A percentile compares a stretch with the other conserved stretches of the same genome.
phyloP scores from a whole-genome alignment of 164 flowering plant species.

The Hamamelis virginiana region DNA sequence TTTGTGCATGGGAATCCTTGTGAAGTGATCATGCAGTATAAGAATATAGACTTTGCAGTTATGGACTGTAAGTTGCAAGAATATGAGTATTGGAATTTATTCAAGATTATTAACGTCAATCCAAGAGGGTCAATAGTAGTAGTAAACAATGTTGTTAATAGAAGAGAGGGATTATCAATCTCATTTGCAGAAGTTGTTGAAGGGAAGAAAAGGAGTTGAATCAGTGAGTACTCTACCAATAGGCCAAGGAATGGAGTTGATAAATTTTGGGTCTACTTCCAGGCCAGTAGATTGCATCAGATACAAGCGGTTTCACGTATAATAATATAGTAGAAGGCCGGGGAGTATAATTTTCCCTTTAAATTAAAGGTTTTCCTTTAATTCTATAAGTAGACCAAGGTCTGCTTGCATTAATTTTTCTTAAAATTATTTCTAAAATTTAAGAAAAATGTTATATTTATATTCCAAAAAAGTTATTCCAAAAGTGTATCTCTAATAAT shows the following conservation, averaged over 20 bases:
- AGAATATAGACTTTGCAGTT: conserved; percentile 12
- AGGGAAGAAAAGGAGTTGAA: background rate
- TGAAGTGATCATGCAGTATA: conserved; percentile 2
- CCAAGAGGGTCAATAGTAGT: conserved; percentile 7
- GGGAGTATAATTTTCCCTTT: too few species aligned
- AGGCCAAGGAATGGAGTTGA: background rate
- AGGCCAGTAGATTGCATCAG: too few species aligned
- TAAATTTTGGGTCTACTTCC: background rate
- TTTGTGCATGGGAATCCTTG: conserved; percentile 14
- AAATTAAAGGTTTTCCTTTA: too few species aligned
- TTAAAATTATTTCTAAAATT: too few species aligned
- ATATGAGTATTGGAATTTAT: background rate
- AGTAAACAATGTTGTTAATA: background rate
- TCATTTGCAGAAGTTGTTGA: background rate
- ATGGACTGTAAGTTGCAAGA: conserved; percentile 6
- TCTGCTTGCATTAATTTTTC: too few species aligned
- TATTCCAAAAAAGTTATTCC: too few species aligned
- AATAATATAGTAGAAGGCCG: too few species aligned
- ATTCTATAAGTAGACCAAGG: too few species aligned
- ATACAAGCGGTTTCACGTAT: too few species aligned
- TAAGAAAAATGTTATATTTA: too few species aligned
- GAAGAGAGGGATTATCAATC: background rate
- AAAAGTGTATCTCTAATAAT: too few species aligned
- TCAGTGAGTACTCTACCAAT: background rate
- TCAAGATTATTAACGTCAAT: conserved; percentile 10